phyloP scores from a whole-genome alignment of 2,329 filamentous ascomycete genomes.

The Alternaria sp. region DNA sequence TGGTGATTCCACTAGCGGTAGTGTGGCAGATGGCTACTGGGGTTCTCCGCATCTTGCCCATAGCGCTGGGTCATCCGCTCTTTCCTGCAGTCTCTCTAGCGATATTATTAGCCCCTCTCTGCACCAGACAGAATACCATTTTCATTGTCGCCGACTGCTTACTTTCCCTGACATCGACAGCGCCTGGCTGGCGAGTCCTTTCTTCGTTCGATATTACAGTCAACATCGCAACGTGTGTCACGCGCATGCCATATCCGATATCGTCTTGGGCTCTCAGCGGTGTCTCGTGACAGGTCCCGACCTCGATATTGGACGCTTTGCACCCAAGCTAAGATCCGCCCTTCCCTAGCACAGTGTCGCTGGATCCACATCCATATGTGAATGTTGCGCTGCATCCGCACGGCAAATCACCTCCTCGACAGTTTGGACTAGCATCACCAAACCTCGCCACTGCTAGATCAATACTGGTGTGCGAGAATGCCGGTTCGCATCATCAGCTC shows the following conservation, averaged over 20 bases:
- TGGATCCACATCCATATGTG: slow-evolving; percentile 23
- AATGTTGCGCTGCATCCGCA: slow-evolving; percentile 25
- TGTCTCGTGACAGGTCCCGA: slow-evolving; percentile 33
- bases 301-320: slow-evolving; percentile 21
- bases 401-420: slow-evolving; percentile 7
- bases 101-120: slow-evolving; percentile 38
- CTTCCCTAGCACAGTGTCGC: slow-evolving; percentile 20
- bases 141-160: slow-evolving; percentile 19
- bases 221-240: slow-evolving; percentile 11
- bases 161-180: slow-evolving; percentile 6
- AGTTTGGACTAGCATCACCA: slow-evolving; percentile 6
- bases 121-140: slow-evolving; percentile 10
- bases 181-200: slow-evolving; percentile 1
- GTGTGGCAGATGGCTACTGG: slow-evolving; percentile 31
- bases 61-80: slow-evolving; percentile 41
- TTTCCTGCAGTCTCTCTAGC: slow-evolving; percentile 19
- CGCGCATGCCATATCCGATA: slow-evolving; percentile 13
- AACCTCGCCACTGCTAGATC: slow-evolving; percentile 6
- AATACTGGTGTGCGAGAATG: slow-evolving; percentile 39
- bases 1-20: slow-evolving; percentile 15
- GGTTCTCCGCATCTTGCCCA: slow-evolving; percentile 46
- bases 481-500: slow-evolving; percentile 28
- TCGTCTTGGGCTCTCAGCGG: slow-evolving; percentile 21
- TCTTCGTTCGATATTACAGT: slow-evolving; percentile 9
- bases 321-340: slow-evolving; percentile 9